Base-by-base conservation (phyloP, 371 early-diverging fungal genomes). In the Mucor circinelloides region DNA sequence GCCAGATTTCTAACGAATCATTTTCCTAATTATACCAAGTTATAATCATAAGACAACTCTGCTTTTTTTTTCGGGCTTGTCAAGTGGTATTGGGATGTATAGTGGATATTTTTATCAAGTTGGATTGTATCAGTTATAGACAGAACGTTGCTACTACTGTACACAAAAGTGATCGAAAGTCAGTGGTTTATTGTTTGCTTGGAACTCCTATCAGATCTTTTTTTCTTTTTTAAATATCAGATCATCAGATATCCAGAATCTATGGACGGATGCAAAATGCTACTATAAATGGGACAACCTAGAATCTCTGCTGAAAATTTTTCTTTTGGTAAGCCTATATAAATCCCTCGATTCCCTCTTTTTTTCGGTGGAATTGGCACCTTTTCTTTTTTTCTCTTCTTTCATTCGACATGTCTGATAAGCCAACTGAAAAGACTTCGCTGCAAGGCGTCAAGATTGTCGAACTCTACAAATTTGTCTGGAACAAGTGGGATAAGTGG, bases 391-490 rank as follows among this genome's bases (percentile, higher is more conserved):
- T 50, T 6, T 59, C 19, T 23, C 27, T 15, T 38, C 2, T 50
- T 31, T 42, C 31, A 19, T 54, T 17, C 19, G 27, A 19, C 6
- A 69, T 64, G 68, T 12, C 52, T 52, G 31, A 46, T 17, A 17
- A 28, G 38, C 42, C 58, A 40, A 12, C 21, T 27, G 40, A 28
- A 23, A 59, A 58, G 9, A 42, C 36, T 3, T 19, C 28, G 15
- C 65, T 65, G 25, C 13, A 55, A 52, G 75, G 75, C 60, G 72
- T 75, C 8, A 68, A 66, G 19, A 58, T 50, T 28, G 72, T 75
- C 15, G 72, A 75, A 30, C 64, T 75, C 23, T 75, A 69, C 57
- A 75, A 75, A 34, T 59, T 69, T 40, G 69, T 75, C 15, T 75
- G 75, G 75, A 59, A 58, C 9, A 72, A 68, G 42, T 27, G 50